phyloP scores from a whole-genome alignment of 345 rosid species.

The Cardamine occulta region DNA sequence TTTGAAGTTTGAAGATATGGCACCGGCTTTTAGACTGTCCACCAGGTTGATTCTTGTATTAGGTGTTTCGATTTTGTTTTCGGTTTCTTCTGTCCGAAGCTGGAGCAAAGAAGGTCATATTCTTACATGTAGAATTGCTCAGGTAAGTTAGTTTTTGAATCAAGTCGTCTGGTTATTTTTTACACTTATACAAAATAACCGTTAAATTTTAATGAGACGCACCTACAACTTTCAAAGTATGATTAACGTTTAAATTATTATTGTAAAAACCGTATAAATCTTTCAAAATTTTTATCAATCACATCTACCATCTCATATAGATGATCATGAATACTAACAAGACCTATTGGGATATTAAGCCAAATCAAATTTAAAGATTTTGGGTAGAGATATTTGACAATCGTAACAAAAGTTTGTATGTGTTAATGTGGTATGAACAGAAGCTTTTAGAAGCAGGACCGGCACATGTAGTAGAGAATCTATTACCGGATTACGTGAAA shows the following conservation, averaged over 20 bases:
- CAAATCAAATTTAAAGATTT: neutral
- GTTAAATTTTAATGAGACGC: neutral
- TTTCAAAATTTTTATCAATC: neutral
- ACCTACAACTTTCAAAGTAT: neutral
- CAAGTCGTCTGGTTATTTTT: neutral
- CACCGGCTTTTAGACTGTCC: constrained; percentile 32
- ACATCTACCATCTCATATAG: neutral
- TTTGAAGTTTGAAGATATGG: constrained; percentile 27
- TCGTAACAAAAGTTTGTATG: constrained; percentile 18
- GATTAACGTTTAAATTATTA: neutral
- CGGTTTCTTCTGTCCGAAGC: constrained; percentile 50
- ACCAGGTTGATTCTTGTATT: constrained; percentile 39
- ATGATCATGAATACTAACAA: neutral
- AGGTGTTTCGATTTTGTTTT: constrained; percentile 42
- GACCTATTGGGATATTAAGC: neutral
- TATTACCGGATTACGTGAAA: constrained; percentile 76
- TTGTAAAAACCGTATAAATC: neutral
- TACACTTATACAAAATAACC: no score
- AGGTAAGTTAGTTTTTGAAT: constrained; percentile 49
- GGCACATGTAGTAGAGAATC: constrained; percentile 62
- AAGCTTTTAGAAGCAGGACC: constrained; percentile 73
- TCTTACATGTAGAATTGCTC: constrained; percentile 85
- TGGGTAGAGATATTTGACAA: neutral
- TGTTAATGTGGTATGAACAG: constrained; percentile 38
- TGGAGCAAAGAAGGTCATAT: constrained; percentile 98